Evolutionary conservation across 1,284 basidiomycete species (phyloP), one percentile per base, ranked within the genome.

Genomic region (Moniliella sp.): DNA sequence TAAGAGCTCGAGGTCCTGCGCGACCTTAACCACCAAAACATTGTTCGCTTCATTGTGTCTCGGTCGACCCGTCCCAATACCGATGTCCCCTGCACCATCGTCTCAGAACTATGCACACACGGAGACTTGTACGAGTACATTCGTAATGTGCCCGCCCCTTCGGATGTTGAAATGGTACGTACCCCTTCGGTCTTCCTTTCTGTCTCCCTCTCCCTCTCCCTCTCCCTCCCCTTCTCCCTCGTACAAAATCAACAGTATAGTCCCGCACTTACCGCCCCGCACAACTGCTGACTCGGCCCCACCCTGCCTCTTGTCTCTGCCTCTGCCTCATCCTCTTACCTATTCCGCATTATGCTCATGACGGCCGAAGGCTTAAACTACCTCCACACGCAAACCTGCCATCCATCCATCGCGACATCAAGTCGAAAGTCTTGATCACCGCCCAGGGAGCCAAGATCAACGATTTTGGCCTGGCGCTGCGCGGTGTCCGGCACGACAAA

Each of bases 121-220:
- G 88, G 88, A 28, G 88, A 99, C 64, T 66, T 99, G 15, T 99
- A 93, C 61, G 88, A 99, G 64, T 97, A 94, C 61, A 71, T 97
- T 42, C 78, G 91, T 44, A 91, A 88, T 50, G 78, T 80, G 14
- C 65, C 76, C 4, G 82, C 83, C 1, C 69, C 77, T 1, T 58
- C 81, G 13, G 48, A 55, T 36, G 74, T 76, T 48, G 76, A 79
- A 66, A 70, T 83, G 35, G 78, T 83, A 63, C 52, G 79, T 73
- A n/a, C n/a, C n/a, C n/a, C n/a, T n/a, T n/a, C n/a, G n/a, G n/a
- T n/a, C n/a, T n/a, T n/a, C n/a, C n/a, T n/a, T n/a, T n/a, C n/a
- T n/a, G n/a, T n/a, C n/a, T n/a, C n/a, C n/a, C n/a, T n/a, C n/a
- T n/a, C n/a, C n/a, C n/a, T n/a, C n/a, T n/a, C n/a, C n/a, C n/a